phyloP scores from a whole-genome alignment of 805 yeast species.

The Kodamaea hsintzibuensis region DNA sequence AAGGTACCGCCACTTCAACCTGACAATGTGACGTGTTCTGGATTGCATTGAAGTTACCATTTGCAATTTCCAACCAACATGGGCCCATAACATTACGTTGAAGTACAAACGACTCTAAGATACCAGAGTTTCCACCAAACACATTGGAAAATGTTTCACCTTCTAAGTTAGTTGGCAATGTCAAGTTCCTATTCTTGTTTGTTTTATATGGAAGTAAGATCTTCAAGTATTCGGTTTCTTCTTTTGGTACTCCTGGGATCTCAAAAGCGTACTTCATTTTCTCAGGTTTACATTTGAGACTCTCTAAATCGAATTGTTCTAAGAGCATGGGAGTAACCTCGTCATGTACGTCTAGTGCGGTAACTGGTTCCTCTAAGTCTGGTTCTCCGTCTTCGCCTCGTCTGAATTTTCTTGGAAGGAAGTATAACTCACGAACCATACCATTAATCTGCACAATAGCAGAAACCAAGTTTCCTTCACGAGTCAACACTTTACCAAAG shows the following conservation, averaged over 20 bases:
- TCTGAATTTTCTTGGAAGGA: slow-evolving; percentile 62
- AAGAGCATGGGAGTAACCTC: slow-evolving; percentile 71
- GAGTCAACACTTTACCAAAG: slow-evolving; percentile 76
- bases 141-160: slow-evolving; percentile 79
- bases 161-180: slow-evolving; percentile 60
- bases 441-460: slow-evolving; percentile 76
- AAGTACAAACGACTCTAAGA: slow-evolving; percentile 84
- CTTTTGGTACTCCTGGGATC: slow-evolving; percentile 72
- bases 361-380: slow-evolving; percentile 34
- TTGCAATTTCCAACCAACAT: slow-evolving; percentile 82
- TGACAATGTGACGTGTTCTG: slow-evolving; percentile 76
- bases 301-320: slow-evolving; percentile 60
- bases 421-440: slow-evolving; percentile 68
- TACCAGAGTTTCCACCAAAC: slow-evolving; percentile 71
- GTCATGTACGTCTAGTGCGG: slow-evolving; percentile 68
- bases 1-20: slow-evolving; percentile 63
- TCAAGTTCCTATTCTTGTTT: slow-evolving; percentile 48
- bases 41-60: slow-evolving; percentile 58
- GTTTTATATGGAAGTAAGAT: slow-evolving; percentile 74
- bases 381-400: slow-evolving; percentile 45
- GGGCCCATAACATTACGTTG: slow-evolving; percentile 94
- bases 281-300: slow-evolving; percentile 69
- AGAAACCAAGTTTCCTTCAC: slow-evolving; percentile 61
- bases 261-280: slow-evolving; percentile 87
- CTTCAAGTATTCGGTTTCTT: slow-evolving; percentile 70